phyloP scores from a whole-genome alignment of 169 alveolate species.

The Babesia gibsoni region DNA sequence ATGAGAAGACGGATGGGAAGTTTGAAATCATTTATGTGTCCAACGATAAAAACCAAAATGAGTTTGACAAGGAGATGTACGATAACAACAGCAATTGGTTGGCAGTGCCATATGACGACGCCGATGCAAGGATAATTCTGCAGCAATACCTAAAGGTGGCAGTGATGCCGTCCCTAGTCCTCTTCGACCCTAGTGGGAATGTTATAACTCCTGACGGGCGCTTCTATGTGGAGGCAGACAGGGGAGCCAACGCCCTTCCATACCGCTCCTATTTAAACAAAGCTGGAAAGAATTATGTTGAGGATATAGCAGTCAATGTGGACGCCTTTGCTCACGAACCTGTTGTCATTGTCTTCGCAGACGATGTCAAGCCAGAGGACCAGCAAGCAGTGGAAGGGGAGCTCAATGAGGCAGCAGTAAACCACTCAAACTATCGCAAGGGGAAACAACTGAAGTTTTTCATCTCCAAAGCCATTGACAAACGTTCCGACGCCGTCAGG shows the following conservation, averaged over 20 bases:
- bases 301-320: conserved; percentile 39
- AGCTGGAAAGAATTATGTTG: conserved; percentile 17
- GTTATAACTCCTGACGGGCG: conserved; percentile 47
- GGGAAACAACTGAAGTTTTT: conserved; percentile 54
- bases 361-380: conserved; percentile 19
- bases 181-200: conserved; percentile 58
- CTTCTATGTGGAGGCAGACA: conserved; percentile 57
- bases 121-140: conserved; percentile 20
- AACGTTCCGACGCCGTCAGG: conserved; percentile 34
- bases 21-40: conserved; percentile 53
- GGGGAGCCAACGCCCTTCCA: conserved; percentile 42
- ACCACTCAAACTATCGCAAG: conserved; percentile 30
- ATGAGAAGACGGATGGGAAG: conserved; percentile 47
- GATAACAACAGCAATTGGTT: conserved; percentile 41
- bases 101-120: conserved; percentile 39
- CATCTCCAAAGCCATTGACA: conserved; percentile 28
- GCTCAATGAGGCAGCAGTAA: conserved; percentile 32
- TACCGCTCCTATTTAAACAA: conserved; percentile 18
- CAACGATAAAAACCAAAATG: conserved; percentile 16
- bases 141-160: conserved; percentile 43
- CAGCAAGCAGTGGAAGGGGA: conserved; percentile 20
- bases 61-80: conserved; percentile 39
- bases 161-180: conserved; percentile 29
- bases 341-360: conserved; percentile 51
- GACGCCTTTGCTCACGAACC: conserved; percentile 63